A percentile compares a stretch with the other conserved stretches of the same genome.
These are phyloP conservation scores for Pseudogymnoascus sp. DNA, from an alignment of 2,329 filamentous ascomycete genomes.

Conservation along the genomic window DNA sequence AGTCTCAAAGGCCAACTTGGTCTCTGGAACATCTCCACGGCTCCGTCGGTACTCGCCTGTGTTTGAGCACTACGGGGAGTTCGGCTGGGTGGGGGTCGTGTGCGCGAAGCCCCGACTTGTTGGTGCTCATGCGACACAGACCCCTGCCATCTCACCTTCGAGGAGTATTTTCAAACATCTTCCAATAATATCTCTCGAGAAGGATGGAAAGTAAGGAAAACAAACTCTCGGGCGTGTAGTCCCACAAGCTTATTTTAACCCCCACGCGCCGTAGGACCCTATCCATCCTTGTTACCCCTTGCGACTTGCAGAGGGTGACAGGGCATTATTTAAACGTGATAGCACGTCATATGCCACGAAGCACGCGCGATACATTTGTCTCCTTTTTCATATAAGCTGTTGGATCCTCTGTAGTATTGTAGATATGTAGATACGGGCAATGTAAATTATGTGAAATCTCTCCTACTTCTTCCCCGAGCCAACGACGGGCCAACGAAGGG, in stretches of 20 bases:
- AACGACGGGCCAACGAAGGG: neutral
- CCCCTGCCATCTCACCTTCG: neutral
- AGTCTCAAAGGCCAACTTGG: neutral
- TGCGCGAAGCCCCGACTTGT: neutral
- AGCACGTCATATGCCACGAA: constrained; percentile 1
- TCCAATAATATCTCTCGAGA: neutral
- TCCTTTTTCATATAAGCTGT: neutral
- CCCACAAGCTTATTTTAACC: neutral
- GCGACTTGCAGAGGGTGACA: neutral
- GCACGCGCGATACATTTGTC: neutral
- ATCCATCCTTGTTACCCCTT: neutral
- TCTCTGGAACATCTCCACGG: neutral
- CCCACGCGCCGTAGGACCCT: neutral
- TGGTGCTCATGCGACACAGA: neutral
- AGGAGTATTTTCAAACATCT: neutral
- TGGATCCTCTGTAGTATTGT: neutral
- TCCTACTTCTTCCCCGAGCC: neutral
- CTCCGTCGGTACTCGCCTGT: neutral
- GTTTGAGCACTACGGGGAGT: neutral
- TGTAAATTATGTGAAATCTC: constrained; percentile 6
- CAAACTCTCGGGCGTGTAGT: neutral
- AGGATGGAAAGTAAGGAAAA: neutral
- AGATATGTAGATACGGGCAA: neutral
- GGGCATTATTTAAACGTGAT: neutral
- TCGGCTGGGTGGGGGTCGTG: constrained; percentile 1